A percentile compares a stretch with the other conserved stretches of the same genome.
Conservation (phyloP, 1,284 basidiomycete species). For the Trichosporon sp. region DNA sequence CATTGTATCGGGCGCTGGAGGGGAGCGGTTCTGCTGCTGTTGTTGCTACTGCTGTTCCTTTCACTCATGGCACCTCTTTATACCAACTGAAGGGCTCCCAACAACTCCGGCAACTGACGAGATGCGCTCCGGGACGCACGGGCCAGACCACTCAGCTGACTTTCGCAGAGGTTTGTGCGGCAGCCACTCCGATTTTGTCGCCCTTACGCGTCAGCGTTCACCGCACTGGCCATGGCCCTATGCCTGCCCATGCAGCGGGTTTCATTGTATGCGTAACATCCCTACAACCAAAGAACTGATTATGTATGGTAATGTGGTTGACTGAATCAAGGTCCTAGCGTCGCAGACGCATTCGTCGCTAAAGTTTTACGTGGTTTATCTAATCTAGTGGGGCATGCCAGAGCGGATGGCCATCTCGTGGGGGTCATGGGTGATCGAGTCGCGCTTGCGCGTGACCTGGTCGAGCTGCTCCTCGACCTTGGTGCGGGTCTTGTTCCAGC, state of each 20-base stretch:
- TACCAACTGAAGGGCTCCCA: neutral
- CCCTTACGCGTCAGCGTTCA: neutral
- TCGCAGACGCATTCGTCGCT: neutral
- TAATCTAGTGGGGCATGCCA: neutral
- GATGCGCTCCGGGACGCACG: neutral
- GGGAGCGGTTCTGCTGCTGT: neutral
- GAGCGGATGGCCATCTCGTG: neutral
- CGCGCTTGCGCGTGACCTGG: neutral
- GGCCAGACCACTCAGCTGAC: neutral
- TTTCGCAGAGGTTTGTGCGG: neutral
- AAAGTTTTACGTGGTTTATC: neutral
- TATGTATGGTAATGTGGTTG: neutral
- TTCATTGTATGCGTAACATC: neutral
- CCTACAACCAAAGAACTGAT: neutral
- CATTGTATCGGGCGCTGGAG: neutral
- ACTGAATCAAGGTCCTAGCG: neutral
- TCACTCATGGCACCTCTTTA: neutral
- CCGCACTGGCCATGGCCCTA: neutral
- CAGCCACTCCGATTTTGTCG: neutral
- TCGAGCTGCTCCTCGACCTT: slow-evolving; percentile 18
- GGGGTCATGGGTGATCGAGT: neutral
- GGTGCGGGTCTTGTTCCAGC: slow-evolving; percentile 37
- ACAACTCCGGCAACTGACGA: neutral
- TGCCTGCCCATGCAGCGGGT: neutral
- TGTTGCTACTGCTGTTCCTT: neutral